phyloP scores from a whole-genome alignment of 495 filamentous ascomycete genomes.

The Aspergillus coremiiformis region DNA sequence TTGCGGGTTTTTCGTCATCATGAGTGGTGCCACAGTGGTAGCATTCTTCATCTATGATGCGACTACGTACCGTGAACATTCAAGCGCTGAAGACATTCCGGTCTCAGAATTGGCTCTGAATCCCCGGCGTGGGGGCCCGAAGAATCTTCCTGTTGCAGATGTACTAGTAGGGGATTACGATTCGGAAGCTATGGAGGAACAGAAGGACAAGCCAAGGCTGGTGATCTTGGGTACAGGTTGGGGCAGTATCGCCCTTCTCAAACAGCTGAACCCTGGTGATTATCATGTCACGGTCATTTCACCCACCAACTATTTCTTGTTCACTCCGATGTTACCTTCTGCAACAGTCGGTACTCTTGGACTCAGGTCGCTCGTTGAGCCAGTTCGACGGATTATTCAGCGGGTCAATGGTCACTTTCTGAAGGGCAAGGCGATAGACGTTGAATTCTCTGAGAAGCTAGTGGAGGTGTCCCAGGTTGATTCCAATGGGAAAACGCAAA shows the following conservation, averaged over 20 bases:
- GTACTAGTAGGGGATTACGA: constrained; percentile 83
- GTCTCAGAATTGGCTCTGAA: constrained; percentile 76
- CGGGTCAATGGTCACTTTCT: constrained; percentile 82
- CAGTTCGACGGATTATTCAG: constrained; percentile 74
- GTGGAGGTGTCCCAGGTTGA: constrained; percentile 76
- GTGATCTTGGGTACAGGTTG: constrained; percentile 93
- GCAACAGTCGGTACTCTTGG: constrained; percentile 95
- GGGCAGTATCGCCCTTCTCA: constrained; percentile 88
- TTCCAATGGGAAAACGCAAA: constrained; percentile 57
- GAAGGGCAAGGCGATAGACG: constrained; percentile 73
- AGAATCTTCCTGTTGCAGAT: constrained; percentile 91
- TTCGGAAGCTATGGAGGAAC: constrained; percentile 52
- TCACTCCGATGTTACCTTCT: constrained; percentile 94
- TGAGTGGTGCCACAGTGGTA: constrained; percentile 49
- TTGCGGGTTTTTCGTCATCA: constrained; percentile 52
- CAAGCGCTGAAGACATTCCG: constrained; percentile 60
- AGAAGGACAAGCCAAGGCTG: constrained; percentile 80
- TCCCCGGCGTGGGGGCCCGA: constrained; percentile 81
- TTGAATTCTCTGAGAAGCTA: constrained; percentile 85
- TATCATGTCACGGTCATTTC: constrained; percentile 94
- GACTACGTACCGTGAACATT: constrained; percentile 71
- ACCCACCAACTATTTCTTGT: constrained; percentile 92
- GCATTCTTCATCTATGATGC: constrained; percentile 95
- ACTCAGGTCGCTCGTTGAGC: constrained; percentile 83
- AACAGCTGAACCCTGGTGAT: constrained; percentile 79